A percentile compares a stretch with the other conserved stretches of the same genome.
Evolutionary conservation across 106 monocot genomes (phyloP).

Genomic region (Alisma plantagoaquatica): DNA sequence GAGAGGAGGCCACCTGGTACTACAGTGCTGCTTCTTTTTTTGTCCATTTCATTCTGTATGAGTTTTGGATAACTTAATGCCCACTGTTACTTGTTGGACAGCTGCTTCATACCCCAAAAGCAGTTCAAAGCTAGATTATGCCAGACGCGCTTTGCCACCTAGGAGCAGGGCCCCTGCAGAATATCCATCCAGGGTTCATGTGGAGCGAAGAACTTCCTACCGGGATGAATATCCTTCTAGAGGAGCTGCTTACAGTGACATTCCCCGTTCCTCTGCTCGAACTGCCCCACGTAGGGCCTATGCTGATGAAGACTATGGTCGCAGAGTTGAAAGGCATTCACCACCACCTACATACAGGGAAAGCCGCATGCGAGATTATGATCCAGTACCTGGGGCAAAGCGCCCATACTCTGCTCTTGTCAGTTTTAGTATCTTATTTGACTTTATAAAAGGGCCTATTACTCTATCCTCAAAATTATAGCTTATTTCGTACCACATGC

Average conservation of each 20-base stretch:
- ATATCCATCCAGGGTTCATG: slow-evolving; percentile 40
- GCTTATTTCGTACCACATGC: neutral
- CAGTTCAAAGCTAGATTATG: slow-evolving; percentile 54
- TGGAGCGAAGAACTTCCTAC: slow-evolving; percentile 48
- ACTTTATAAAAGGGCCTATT: neutral
- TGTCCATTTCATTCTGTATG: neutral
- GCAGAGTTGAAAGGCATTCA: slow-evolving; percentile 49
- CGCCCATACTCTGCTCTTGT: slow-evolving; percentile 72
- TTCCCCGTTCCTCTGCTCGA: slow-evolving; percentile 42
- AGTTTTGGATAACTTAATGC: neutral
- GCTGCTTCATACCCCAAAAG: slow-evolving; percentile 53
- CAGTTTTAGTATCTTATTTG: neutral
- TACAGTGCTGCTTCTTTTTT: too few relatives aligned
- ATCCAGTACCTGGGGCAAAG: slow-evolving; percentile 70
- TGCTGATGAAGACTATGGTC: slow-evolving; percentile 65
- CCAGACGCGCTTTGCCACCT: slow-evolving; percentile 38
- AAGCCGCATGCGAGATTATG: slow-evolving; percentile 64
- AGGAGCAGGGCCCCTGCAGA: slow-evolving; percentile 51
- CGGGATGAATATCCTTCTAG: slow-evolving; percentile 63
- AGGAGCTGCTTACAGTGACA: slow-evolving; percentile 54
- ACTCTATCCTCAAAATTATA: neutral
- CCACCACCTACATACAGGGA: slow-evolving; percentile 50
- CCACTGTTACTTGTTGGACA: slow-evolving; percentile 1
- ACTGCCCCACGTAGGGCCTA: slow-evolving; percentile 43
- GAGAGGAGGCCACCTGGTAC: slow-evolving; percentile 58